Base-by-base conservation (phyloP, 75 land plant species). In the Gnetum montanum region DNA sequence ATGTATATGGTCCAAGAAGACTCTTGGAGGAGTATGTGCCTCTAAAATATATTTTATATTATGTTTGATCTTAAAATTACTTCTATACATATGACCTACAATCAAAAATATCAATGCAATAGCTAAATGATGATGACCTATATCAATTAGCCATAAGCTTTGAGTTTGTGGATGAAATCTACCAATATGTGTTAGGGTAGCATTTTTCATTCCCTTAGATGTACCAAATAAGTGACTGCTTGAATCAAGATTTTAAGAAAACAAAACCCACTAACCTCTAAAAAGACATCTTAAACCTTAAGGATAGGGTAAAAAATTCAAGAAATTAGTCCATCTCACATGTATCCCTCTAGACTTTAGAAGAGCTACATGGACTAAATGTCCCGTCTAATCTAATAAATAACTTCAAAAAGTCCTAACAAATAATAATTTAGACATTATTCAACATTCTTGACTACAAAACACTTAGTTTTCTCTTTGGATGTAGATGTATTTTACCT, bases 191-290 rank as follows among this genome's bases (percentile, higher is more conserved):
- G 56, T 22, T 31, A 59, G 59, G 33, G 37, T 52, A 57, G 46
- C 19, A 54, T 63, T 47, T 64, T 34, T 37, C 28, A 27, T 29
- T 43, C 59, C 59, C 46, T 64, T 46, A 7, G 29, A 54, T 29
- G 47, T 56, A 64, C 58, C 58, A 54, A 64, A 54, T 45, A 64
- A 54, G 49, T 61, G 60, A 58, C 46, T 43, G 44, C 46, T 43
- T 6, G 46, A 26, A 41, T 58, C 26, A 19, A 3, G 34, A 46
- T 58, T 41, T 58, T 43, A 31, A 43, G 24, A 28, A 58, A 43
- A 43, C 43, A 58, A 15, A 43, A 27, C 44, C 46, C 46, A 58
- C 13, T 58, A 31, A 43, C 46, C 46, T 58, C 44, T n/a, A 58
- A 60, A 29, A 19, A 30, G 36, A 12, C 19, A 20, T 33, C 8